Base-by-base conservation (phyloP, 805 yeast genomes). In the Hanseniaspora meyeri region DNA sequence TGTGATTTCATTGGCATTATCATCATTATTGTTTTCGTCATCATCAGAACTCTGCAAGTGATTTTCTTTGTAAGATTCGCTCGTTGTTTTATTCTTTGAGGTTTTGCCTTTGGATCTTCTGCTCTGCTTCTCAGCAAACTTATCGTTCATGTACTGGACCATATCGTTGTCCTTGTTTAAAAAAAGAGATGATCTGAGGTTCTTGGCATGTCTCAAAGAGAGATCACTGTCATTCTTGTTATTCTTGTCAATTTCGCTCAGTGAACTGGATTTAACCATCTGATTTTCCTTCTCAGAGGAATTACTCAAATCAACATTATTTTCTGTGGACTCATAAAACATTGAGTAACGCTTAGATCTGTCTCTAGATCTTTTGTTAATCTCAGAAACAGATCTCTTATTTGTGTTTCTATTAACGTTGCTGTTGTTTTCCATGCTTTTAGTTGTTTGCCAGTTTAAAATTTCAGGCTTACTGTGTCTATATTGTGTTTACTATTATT, bases 161-260 rank as follows among this genome's bases (percentile, higher is more conserved):
- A 55, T 43, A 19, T 43, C 50, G 31, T 55, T 45, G 32, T 49
- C 54, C 31, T 67, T 70, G 40, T 62, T 62, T 29, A 67, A 46
- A 12, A 69, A 54, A 38, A 69, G 50, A 2, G 72, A 69, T 54
- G 68, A 65, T 59, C 71, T 62, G 42, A 69, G 65, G 39, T 63
- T 66, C 31, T 64, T 61, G 5, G 67, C 69, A 59, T 69, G 72
- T 29, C 66, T 70, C 16, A 64, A 43, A n/a, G 55, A 51, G 11
- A 42, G 43, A 17, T 20, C 27, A 0, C 64, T 63, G 45, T 65
- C 63, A 5, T 62, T 61, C 11, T 36, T 34, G 24, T 27, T 27
- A 17, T 11, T 16, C 10, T 51, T 47, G 31, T 51, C 45, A 4
- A 51, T 43, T 17, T 51, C 55, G 27, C 46, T 51, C 16, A 51